Conservation (phyloP, 2,329 filamentous ascomycete genomes). For the Balansia obtecta region DNA sequence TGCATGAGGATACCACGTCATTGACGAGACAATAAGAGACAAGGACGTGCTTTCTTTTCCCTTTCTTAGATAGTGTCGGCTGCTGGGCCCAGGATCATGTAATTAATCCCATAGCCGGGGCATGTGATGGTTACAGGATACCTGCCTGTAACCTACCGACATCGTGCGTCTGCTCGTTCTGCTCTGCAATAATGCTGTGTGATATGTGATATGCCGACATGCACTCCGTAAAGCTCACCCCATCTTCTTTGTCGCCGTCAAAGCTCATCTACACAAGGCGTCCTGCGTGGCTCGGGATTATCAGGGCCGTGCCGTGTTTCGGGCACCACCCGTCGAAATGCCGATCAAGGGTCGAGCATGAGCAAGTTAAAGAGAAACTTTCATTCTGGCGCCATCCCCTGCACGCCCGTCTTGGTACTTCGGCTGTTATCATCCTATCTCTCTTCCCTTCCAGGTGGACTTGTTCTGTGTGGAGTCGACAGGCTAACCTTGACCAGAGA, state of each 20-base stretch:
- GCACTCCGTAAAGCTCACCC: slow-evolving; percentile 2
- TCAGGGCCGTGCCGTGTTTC: slow-evolving; percentile 1
- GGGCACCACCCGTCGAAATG: not conserved
- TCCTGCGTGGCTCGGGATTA: slow-evolving; percentile 4
- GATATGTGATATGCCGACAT: not conserved
- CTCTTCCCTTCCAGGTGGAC: slow-evolving; percentile 9
- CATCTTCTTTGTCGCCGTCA: not conserved
- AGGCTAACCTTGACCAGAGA: slow-evolving; percentile 39
- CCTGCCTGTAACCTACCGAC: not conserved
- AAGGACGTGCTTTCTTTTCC: not conserved
- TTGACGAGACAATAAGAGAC: not conserved
- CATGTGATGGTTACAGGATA: not conserved
- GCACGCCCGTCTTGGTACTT: not conserved
- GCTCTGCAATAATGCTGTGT: not conserved
- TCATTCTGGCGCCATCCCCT: not conserved
- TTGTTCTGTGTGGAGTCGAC: slow-evolving; percentile 13
- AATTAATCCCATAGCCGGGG: not conserved
- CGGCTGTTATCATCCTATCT: not conserved
- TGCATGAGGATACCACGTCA: not conserved
- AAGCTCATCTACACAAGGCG: not conserved
- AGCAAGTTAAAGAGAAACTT: not conserved
- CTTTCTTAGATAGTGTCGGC: not conserved
- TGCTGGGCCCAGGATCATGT: not conserved
- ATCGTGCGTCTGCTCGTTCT: not conserved
- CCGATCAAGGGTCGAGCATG: slow-evolving; percentile 1